Conservation (phyloP, 148 eudicot species). For the Chenopodium formosanum region DNA sequence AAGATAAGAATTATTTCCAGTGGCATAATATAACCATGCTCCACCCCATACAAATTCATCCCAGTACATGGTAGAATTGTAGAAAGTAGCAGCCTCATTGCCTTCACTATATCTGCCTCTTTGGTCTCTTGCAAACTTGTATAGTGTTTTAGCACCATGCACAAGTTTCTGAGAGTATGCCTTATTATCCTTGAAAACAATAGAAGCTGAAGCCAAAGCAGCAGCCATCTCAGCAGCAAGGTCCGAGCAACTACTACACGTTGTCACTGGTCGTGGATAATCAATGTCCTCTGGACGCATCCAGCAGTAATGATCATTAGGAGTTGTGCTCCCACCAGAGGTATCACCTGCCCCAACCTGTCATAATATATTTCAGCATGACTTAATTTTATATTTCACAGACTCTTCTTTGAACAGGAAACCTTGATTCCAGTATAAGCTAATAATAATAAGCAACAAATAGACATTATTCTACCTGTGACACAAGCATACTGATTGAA, state of each 20-base stretch:
- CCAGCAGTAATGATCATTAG: constrained; percentile 95
- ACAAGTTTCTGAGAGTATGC: constrained; percentile 85
- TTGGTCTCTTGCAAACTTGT: constrained; percentile 59
- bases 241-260: constrained; percentile 67
- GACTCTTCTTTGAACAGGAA: background rate
- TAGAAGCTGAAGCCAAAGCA: constrained; percentile 83
- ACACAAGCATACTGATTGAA: constrained; percentile 53
- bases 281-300: constrained; percentile 89
- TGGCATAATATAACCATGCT: constrained; percentile 87
- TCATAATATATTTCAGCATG: constrained; percentile 10
- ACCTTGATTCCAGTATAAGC: background rate
- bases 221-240: constrained; percentile 96
- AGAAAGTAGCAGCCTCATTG: constrained; percentile 61
- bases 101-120: constrained; percentile 79
- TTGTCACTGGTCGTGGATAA: constrained; percentile 56
- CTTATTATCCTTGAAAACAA: constrained; percentile 86
- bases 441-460: background rate
- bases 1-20: constrained; percentile 79
- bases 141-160: constrained; percentile 76
- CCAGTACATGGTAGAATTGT: constrained; percentile 80
- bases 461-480: constrained; percentile 49
- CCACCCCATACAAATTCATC: constrained; percentile 90
- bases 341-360: constrained; percentile 86
- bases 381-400: background rate
- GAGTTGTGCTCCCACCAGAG: constrained; percentile 55